Percentiles rank a stretch among this genome's conserved stretches.
Conservation (phyloP, 352 stramenopile genomes). For the Thalassiosira hispida region DNA sequence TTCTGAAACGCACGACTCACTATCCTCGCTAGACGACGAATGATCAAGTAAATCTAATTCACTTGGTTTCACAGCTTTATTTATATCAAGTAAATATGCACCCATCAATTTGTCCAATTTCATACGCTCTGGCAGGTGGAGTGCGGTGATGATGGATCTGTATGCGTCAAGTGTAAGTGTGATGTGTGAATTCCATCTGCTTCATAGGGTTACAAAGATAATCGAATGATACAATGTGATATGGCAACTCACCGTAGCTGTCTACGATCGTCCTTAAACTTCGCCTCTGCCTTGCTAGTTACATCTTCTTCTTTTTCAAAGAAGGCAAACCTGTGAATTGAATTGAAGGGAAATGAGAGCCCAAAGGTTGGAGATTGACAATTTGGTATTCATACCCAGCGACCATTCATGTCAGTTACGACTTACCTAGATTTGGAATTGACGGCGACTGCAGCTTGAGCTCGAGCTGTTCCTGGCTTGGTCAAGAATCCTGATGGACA, state of each 20-base stretch:
- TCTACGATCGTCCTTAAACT: constrained; percentile 44
- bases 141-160: constrained; percentile 12
- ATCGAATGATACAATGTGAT: no score
- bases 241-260: constrained; percentile 31
- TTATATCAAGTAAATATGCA: constrained; percentile 28
- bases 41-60: constrained; percentile 6
- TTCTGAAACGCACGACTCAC: constrained; percentile 9
- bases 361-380: neutral
- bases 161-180: neutral
- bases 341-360: neutral
- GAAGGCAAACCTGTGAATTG: constrained; percentile 36
- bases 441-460: constrained; percentile 48
- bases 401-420: no score
- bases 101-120: constrained; percentile 35
- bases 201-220: no score
- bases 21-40: constrained; percentile 14
- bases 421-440: constrained; percentile 57
- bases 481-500: constrained; percentile 48
- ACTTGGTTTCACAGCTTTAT: constrained; percentile 16
- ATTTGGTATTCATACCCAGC: neutral
- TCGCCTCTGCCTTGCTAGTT: constrained; percentile 28
- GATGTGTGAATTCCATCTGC: neutral
- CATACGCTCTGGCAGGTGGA: constrained; percentile 24
- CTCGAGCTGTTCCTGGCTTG: constrained; percentile 64
- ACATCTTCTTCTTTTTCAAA: constrained; percentile 44